These are phyloP conservation scores for Cochlearia excelsa DNA, from an alignment of 345 rosid genomes.

Conservation along the genomic window DNA sequence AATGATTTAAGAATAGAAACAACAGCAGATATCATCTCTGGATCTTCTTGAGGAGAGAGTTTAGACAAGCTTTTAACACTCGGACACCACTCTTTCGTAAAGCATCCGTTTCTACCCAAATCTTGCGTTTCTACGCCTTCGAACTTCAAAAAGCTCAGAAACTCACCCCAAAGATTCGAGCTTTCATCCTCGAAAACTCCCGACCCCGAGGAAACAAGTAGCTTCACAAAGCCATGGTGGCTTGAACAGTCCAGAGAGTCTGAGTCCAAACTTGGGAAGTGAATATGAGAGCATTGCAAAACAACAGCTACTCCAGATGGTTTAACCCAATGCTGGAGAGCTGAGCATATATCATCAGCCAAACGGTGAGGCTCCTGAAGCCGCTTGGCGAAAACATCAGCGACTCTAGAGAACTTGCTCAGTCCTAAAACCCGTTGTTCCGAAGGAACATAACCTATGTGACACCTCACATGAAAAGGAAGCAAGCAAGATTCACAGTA, in stretches of 20 bases:
- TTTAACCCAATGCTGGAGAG: constrained; percentile 63
- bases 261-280: constrained; percentile 51
- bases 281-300: constrained; percentile 71
- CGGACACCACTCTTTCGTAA: constrained; percentile 56
- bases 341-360: constrained; percentile 64
- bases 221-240: constrained; percentile 48
- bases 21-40: constrained; percentile 57
- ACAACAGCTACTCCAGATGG: constrained; percentile 80
- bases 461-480: constrained; percentile 75
- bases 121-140: constrained; percentile 38
- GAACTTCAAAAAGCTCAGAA: constrained; percentile 54
- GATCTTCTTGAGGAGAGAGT: constrained; percentile 34
- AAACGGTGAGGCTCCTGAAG: constrained; percentile 78
- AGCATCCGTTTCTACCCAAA: constrained; percentile 24
- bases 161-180: constrained; percentile 63
- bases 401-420: constrained; percentile 80
- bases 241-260: constrained; percentile 27
- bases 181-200: constrained; percentile 58
- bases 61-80: constrained; percentile 36
- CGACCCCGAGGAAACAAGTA: constrained; percentile 51
- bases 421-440: constrained; percentile 70
- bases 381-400: constrained; percentile 74
- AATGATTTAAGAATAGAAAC: constrained; percentile 55
- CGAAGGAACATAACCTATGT: constrained; percentile 76
- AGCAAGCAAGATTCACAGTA: too few relatives aligned